Base-by-base conservation (phyloP, 768 basidiomycete genomes). In the Hysterangium stoloniferum region DNA sequence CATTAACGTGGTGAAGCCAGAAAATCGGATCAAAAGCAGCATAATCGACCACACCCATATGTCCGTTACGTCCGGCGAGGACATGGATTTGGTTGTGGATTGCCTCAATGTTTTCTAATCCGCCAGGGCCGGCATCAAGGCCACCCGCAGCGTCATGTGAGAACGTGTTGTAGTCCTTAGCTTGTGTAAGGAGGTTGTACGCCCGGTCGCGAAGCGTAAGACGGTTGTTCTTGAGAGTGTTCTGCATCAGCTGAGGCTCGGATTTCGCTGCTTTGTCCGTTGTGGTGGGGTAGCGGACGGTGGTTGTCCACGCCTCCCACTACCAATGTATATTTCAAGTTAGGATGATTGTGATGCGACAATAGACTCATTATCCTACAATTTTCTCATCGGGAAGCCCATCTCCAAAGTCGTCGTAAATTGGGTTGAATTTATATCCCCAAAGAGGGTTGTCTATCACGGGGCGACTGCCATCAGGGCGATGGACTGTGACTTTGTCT, bases 1-100 rank as follows among this genome's bases (percentile, higher is more conserved):
- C 52, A 19, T 49, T 49, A 19, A 8, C 17, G 56, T 79, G 77
- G 54, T 78, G 78, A 53, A 78, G 57, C 60, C 67, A 77, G 65
- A 79, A 78, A 54, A 76, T 70, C 0, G 75, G 75, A 56, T 78
- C 77, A 52, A 76, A 74, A 0, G 64, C 76, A 73, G 47, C 13
- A 28, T 20, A 22, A 11, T 19, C 36, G 15, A 20, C 33, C 38
- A 70, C 62, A 5, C 59, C 51, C 72, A 75, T 75, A 27, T 75
- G 71, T 8, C 76, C 72, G 27, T 55, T 61, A 4, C 70, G 71
- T 19, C 72, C 72, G 25, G 71, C n/a, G 6, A 46, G 41, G 20
- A 33, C 55, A 52, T 79, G 76, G 15, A 78, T 66, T 20, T 59
- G 54, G 53, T 76, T 73, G 50, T 79, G 77, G 44, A 77, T 69